Evolutionary conservation across 176 grass and related monocot genomes (phyloP), one percentile per base, ranked within the genome.

Genomic region (Poa annua): DNA sequence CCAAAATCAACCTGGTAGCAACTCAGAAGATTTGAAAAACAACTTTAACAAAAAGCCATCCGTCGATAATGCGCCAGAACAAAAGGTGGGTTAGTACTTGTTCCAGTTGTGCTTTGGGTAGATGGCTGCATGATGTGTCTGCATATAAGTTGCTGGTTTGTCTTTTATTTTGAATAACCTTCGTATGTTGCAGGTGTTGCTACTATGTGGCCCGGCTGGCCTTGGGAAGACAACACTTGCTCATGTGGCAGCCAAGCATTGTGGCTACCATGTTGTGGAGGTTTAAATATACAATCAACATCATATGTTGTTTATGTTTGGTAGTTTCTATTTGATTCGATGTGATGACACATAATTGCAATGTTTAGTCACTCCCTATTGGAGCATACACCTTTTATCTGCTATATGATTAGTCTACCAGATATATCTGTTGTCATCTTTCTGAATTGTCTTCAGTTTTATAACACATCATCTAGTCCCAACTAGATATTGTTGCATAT

Each of bases 151-250:
- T 66, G 34, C 44, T 47, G 66, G 19, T 72, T 72, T 44, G 14
- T 19, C 79, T 33, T 63, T 14, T 56, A 78, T 71, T 42, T 73
- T 15, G 29, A 69, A 78, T 79, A 55, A 39, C 15, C 74, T 84
- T 59, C 19, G 24, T 49, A 61, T 67, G 67, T 65, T 92, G 59
- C 86, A 97, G 94, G 96, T 98, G 51, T 89, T 98, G 88, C 79
- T 98, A 84, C 82, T 98, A 56, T 98, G 96, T 90, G 96, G 96
- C 39, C 84, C 96, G 74, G 92, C 96, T 64, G 96, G 96, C 26
- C 96, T 98, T 85, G 96, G 92, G 62, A 98, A 98, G 67, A 95
- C 96, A 50, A 98, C 96, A 29, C 96, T 98, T 77, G 92, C 96
- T 51, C 92, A 98, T 90, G 89, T 98, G 29, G 89, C 90, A 70